A percentile compares a stretch with the other conserved stretches of the same genome.
Evolutionary conservation across 257 asterid species (phyloP).

Genomic region (Leonotis leonurus): DNA sequence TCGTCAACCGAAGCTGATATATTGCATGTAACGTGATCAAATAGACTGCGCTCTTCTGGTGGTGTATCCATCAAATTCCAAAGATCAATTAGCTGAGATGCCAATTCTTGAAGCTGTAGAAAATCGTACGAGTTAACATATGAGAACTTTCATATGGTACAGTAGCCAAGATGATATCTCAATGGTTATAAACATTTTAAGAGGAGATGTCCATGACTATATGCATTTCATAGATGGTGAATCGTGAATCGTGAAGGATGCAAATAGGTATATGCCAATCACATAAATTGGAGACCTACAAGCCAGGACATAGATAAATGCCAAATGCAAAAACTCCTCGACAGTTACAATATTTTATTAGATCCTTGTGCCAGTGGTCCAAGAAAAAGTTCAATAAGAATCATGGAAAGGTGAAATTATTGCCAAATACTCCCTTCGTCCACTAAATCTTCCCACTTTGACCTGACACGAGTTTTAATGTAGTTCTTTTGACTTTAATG

Average conservation of each 20-base stretch:
- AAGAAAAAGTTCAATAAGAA: neutral
- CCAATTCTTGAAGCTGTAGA: constrained; percentile 91
- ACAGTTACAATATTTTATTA: neutral
- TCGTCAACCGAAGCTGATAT: constrained; percentile 85
- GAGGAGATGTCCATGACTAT: neutral
- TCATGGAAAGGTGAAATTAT: neutral
- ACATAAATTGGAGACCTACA: neutral
- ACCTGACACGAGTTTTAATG: no score
- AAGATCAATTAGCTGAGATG: constrained; percentile 79
- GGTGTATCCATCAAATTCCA: constrained; percentile 99
- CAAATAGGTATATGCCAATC: neutral
- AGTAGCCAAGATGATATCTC: neutral
- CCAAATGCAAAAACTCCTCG: neutral
- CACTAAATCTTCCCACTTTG: no score
- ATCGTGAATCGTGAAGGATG: no score
- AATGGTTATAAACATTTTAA: neutral
- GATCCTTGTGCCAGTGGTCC: neutral
- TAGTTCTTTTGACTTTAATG: no score
- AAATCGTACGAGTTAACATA: constrained; percentile 7
- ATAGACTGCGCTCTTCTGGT: constrained; percentile 60
- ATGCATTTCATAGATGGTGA: no score
- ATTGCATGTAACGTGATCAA: constrained; percentile 57
- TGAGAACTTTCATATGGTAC: neutral
- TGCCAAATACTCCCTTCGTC: no score
- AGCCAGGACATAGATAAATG: neutral